These are phyloP conservation scores for Vanilla planifolia DNA, from an alignment of 106 monocot species.

Conservation along the genomic window DNA sequence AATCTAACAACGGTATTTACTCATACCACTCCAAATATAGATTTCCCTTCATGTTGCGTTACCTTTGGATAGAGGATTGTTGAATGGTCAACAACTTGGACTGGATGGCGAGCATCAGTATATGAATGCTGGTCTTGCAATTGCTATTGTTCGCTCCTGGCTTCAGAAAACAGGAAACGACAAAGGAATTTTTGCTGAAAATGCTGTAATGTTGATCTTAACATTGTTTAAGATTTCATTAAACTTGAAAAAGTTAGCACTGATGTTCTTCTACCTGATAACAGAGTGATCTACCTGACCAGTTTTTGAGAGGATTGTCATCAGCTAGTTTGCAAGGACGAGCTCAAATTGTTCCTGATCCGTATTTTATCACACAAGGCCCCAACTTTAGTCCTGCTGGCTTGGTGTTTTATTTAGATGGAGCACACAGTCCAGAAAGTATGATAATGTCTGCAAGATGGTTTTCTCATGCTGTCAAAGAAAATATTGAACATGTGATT, in stretches of 20 bases:
- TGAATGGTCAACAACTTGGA: conserved; percentile 69
- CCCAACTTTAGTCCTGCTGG: conserved; percentile 9
- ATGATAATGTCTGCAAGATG: conserved; percentile 85
- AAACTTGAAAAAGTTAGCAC: not conserved
- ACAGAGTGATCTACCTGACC: conserved; percentile 57
- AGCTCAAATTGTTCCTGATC: conserved; percentile 75
- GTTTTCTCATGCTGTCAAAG: conserved; percentile 63
- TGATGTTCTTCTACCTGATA: conserved; percentile 5
- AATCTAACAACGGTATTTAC: not conserved
- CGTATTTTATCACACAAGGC: conserved; percentile 8
- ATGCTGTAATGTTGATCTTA: conserved; percentile 26
- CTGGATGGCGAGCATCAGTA: conserved; percentile 89
- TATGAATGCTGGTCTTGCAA: conserved; percentile 84
- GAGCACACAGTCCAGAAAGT: conserved; percentile 97
- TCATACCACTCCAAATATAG: conserved; percentile 17
- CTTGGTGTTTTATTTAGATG: conserved; percentile 85
- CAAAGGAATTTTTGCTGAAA: conserved; percentile 16
- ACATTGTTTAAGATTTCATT: not conserved
- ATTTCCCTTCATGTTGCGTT: conserved; percentile 53
- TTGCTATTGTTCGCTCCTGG: conserved; percentile 56
- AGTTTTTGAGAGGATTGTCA: conserved; percentile 61
- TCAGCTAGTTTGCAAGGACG: conserved; percentile 63
- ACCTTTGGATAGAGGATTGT: conserved; percentile 39
- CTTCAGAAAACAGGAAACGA: conserved; percentile 51
- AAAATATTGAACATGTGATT: conserved; percentile 18